Conservation (phyloP, 345 rosid genomes). For the Ceriops zippeliana region DNA sequence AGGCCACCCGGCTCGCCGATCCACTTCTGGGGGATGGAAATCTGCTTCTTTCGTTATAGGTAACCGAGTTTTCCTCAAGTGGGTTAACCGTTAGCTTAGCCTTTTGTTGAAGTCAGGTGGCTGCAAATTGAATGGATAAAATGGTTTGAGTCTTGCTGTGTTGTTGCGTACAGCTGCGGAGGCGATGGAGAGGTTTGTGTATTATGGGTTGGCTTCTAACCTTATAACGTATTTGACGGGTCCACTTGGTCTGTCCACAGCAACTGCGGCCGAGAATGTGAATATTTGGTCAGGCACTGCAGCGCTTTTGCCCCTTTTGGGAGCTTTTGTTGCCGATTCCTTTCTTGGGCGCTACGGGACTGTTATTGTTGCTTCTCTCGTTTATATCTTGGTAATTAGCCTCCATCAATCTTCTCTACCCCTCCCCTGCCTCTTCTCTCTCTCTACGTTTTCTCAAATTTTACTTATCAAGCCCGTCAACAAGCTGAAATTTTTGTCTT, state of each 20-base stretch:
- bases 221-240: slow-evolving; percentile 10
- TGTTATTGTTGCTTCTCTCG: slow-evolving; percentile 5
- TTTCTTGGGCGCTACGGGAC: slow-evolving; percentile 20
- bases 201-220: slow-evolving; percentile 4
- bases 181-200: slow-evolving; percentile 13
- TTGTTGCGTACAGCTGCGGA: slow-evolving; percentile 4
- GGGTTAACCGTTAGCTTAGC: too few species aligned
- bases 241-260: slow-evolving; percentile 11
- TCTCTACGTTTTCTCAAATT: too few species aligned
- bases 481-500: too few species aligned
- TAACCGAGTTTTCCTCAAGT: background rate
- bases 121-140: background rate
- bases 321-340: slow-evolving; percentile 17
- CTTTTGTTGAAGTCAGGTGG: too few species aligned
- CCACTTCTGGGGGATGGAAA: slow-evolving; percentile 14
- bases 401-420: background rate
- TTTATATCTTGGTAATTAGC: slow-evolving; percentile 4
- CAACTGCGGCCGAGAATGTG: slow-evolving; percentile 9
- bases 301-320: slow-evolving; percentile 2
- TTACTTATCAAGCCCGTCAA: too few species aligned
- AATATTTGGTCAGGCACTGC: slow-evolving; percentile 16
- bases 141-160: too few species aligned
- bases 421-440: too few species aligned
- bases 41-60: slow-evolving; percentile 8
- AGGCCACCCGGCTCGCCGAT: slow-evolving; percentile 11